A percentile compares a stretch with the other conserved stretches of the same genome.
phyloP scores from a whole-genome alignment of 805 yeast genomes.

The Torulaspora franciscae region DNA sequence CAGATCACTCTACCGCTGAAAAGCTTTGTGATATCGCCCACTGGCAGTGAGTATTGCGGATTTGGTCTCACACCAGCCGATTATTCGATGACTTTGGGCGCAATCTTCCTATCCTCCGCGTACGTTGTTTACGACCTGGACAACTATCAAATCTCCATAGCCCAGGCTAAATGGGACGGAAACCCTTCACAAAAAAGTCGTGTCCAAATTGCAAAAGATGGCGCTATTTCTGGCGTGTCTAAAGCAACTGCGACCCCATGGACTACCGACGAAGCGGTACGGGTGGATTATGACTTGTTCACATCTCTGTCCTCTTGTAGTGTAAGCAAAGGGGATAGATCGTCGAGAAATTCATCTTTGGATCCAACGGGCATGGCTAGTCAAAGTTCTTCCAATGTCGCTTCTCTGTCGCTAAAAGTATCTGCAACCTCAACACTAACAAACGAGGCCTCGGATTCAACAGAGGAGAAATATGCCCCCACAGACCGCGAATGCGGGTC shows the following conservation, averaged over 20 bases:
- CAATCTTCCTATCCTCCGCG: conserved; percentile 50
- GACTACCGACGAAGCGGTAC: conserved; percentile 19
- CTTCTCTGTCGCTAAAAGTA: background rate
- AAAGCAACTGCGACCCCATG: conserved; percentile 35
- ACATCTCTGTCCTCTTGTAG: background rate
- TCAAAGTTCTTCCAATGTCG: background rate
- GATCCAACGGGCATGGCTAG: background rate
- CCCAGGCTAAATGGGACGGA: conserved; percentile 40
- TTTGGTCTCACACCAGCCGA: conserved; percentile 38
- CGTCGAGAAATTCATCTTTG: background rate
- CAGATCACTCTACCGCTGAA: conserved; percentile 45
- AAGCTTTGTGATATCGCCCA: conserved; percentile 21
- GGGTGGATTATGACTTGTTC: conserved; percentile 12
- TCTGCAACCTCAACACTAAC: background rate
- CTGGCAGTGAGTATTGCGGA: conserved; percentile 38
- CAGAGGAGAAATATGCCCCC: too few relatives aligned
- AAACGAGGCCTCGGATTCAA: too few relatives aligned
- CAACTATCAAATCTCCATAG: conserved; percentile 42
- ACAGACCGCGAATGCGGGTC: background rate
- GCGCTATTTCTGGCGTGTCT: conserved; percentile 48
- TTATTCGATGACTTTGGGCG: conserved; percentile 47
- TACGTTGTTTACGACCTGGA: conserved; percentile 58
- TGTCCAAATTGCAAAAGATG: conserved; percentile 39
- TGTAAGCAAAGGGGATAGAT: background rate
- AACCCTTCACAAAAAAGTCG: conserved; percentile 28